Evolutionary conservation across 1,284 basidiomycete genomes (phyloP).

Genomic region (Tetrapyrgos nigripes): DNA sequence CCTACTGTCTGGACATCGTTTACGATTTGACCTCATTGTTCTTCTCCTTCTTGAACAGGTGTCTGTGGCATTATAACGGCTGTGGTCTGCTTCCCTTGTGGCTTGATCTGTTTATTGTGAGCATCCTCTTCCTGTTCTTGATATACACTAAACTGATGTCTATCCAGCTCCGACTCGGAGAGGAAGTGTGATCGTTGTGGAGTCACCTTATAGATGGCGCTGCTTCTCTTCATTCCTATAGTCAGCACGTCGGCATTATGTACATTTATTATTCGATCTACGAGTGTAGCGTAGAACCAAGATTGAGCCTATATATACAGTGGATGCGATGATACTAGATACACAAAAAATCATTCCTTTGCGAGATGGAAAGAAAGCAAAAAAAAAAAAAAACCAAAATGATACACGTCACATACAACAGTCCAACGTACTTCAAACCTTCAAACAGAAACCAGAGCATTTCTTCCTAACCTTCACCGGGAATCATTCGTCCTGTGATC

Average conservation of each 20-base stretch:
- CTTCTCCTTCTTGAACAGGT: conserved; percentile 22
- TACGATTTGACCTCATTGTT: neutral
- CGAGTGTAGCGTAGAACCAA: neutral
- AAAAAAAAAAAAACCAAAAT: neutral
- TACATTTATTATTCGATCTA: neutral
- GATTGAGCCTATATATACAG: neutral
- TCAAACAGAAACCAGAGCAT: conserved; percentile 30
- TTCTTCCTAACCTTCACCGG: too few relatives aligned
- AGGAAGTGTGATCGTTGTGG: conserved; percentile 44
- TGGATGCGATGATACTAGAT: neutral
- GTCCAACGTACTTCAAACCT: neutral
- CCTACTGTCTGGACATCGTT: neutral
- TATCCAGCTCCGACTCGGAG: conserved; percentile 40
- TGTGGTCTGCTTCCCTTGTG: conserved; percentile 46
- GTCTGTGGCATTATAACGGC: conserved; percentile 48
- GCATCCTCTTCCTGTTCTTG: conserved; percentile 1
- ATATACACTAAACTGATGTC: neutral
- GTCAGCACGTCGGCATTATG: neutral
- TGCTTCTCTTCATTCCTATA: neutral
- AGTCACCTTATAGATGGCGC: conserved; percentile 13
- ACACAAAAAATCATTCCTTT: neutral
- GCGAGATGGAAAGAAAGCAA: neutral
- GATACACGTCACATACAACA: neutral
- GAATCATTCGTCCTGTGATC: conserved; percentile 59
- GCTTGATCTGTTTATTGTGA: conserved; percentile 43